Conservation (phyloP, 164 flowering plant species). For the Dillenia suffruticosa region DNA sequence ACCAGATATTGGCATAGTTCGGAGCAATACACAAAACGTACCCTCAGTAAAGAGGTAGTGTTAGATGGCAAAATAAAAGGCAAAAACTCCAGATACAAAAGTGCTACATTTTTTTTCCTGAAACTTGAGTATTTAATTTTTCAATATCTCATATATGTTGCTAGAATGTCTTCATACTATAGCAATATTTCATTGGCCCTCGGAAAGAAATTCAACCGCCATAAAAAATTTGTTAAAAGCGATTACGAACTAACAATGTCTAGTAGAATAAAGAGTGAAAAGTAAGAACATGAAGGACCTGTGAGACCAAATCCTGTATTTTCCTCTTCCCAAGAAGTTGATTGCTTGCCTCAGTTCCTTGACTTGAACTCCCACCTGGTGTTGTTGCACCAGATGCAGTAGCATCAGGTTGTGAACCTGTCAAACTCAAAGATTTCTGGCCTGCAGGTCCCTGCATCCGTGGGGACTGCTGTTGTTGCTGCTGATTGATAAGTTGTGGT, state of each 20-base stretch:
- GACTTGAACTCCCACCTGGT: slow-evolving; percentile 95
- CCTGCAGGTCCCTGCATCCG: slow-evolving; percentile 52
- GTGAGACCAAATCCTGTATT: slow-evolving; percentile 89
- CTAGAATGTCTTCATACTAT: too few relatives aligned
- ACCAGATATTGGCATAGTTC: too few relatives aligned
- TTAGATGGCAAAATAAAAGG: too few relatives aligned
- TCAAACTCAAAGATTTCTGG: slow-evolving; percentile 77
- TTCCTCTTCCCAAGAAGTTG: slow-evolving; percentile 94
- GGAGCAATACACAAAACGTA: too few relatives aligned
- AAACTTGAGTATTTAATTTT: too few relatives aligned
- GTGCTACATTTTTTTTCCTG: too few relatives aligned
- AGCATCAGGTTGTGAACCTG: slow-evolving; percentile 93
- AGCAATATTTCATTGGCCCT: too few relatives aligned
- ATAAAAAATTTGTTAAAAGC: too few relatives aligned
- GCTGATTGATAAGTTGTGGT: slow-evolving; percentile 38
- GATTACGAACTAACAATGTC: background rate
- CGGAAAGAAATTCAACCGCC: too few relatives aligned
- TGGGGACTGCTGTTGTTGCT: slow-evolving; percentile 72
- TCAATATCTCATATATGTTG: too few relatives aligned
- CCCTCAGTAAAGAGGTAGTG: too few relatives aligned
- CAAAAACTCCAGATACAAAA: too few relatives aligned
- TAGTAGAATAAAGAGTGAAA: background rate
- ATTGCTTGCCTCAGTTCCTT: slow-evolving; percentile 85
- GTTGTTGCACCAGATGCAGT: slow-evolving; percentile 86
- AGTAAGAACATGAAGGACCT: slow-evolving; percentile 40